These are phyloP conservation scores for Amylostereum chailletii DNA, from an alignment of 1,284 basidiomycete genomes.

Conservation along the genomic window DNA sequence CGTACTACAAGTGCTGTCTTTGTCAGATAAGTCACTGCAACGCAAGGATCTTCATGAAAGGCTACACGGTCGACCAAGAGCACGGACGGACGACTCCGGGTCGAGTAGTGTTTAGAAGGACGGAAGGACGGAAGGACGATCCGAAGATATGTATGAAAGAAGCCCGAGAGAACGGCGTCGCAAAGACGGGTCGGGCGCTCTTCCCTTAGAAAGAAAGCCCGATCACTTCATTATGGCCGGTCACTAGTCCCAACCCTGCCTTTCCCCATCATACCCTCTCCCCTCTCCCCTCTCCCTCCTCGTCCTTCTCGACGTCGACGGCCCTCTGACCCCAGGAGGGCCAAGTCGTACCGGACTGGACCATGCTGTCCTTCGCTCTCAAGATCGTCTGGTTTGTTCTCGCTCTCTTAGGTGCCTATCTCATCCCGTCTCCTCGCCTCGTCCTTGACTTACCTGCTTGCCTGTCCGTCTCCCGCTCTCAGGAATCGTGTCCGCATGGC, in stretches of 20 bases:
- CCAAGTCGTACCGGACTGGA: background rate
- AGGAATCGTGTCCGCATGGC: slow-evolving; percentile 21
- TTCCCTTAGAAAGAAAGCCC: background rate
- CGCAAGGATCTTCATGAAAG: too few relatives aligned
- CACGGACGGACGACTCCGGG: too few relatives aligned
- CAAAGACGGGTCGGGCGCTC: too few relatives aligned
- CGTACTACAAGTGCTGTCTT: too few relatives aligned
- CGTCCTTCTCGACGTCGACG: background rate
- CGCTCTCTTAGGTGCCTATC: slow-evolving; percentile 6
- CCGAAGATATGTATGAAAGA: too few relatives aligned
- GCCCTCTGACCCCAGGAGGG: background rate
- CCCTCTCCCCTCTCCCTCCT: background rate
- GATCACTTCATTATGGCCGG: background rate
- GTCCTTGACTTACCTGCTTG: background rate
- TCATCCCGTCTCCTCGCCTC: background rate
- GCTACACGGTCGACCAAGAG: too few relatives aligned
- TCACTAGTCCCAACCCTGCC: background rate
- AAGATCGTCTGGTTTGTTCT: slow-evolving; percentile 14
- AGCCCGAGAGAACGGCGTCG: too few relatives aligned
- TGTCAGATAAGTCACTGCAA: too few relatives aligned
- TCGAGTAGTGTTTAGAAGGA: too few relatives aligned
- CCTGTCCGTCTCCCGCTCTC: background rate
- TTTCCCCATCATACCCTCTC: background rate
- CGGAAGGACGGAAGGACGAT: too few relatives aligned
- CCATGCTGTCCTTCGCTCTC: slow-evolving; percentile 14